phyloP scores from a whole-genome alignment of 1,284 basidiomycete genomes.

The Grifola frondosa region DNA sequence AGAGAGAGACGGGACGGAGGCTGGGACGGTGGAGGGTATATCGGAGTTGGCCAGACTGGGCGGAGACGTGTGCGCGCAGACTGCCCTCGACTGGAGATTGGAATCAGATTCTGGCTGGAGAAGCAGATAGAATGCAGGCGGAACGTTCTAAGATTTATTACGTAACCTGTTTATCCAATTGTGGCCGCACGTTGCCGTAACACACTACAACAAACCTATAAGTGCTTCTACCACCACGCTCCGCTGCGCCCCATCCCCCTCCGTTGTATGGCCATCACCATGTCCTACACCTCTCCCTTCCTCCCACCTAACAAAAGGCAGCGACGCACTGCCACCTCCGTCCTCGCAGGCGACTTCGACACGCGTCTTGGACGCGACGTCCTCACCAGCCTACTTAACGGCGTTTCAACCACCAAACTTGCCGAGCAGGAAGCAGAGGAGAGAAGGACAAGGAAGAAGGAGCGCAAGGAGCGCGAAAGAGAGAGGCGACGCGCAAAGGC shows the following conservation, averaged over 20 bases:
- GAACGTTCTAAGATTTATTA: slow-evolving; percentile 25
- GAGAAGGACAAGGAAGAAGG: slow-evolving; percentile 55
- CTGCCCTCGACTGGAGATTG: slow-evolving; percentile 22
- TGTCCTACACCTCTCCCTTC: slow-evolving; percentile 18
- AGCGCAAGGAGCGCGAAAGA: slow-evolving; percentile 48
- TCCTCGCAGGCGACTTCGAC: slow-evolving; percentile 74
- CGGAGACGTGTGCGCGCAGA: too few relatives aligned
- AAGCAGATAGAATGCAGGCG: slow-evolving; percentile 19
- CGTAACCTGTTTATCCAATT: slow-evolving; percentile 27
- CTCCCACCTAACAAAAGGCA: slow-evolving; percentile 29
- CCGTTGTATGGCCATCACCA: slow-evolving; percentile 15
- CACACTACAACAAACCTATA: slow-evolving; percentile 30
- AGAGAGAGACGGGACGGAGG: too few relatives aligned
- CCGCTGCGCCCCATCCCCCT: slow-evolving; percentile 18
- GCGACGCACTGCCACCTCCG: slow-evolving; percentile 71
- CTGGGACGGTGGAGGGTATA: too few relatives aligned
- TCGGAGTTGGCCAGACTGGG: too few relatives aligned
- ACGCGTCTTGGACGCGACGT: slow-evolving; percentile 64
- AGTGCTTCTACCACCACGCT: slow-evolving; percentile 26
- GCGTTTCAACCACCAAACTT: slow-evolving; percentile 60
- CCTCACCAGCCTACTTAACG: slow-evolving; percentile 73
- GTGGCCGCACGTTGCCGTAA: slow-evolving; percentile 28
- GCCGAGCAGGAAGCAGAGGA: slow-evolving; percentile 60
- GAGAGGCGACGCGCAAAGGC: slow-evolving; percentile 31
- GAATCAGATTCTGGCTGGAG: slow-evolving; percentile 22